Evolutionary conservation across 331 rosid genomes (phyloP).

Genomic region (Pyrus hybrid): DNA sequence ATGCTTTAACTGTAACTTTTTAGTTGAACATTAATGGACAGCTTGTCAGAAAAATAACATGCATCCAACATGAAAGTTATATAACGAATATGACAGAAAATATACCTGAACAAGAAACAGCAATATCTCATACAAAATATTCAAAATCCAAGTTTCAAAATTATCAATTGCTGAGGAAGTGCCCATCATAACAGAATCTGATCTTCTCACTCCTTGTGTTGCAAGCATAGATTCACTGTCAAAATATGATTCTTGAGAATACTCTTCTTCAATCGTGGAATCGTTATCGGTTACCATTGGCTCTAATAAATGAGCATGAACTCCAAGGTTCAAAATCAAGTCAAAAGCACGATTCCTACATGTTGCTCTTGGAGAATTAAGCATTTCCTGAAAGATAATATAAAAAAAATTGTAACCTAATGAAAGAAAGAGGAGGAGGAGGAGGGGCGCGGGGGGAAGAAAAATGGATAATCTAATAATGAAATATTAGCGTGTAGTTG

Average conservation of each 20-base stretch:
- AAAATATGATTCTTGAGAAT: slow-evolving; percentile 73
- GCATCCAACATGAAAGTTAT: background rate
- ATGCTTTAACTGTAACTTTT: too few species aligned
- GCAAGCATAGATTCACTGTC: slow-evolving; percentile 58
- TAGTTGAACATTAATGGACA: background rate
- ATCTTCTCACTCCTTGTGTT: slow-evolving; percentile 47
- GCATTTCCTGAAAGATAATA: slow-evolving; percentile 70
- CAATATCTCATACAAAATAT: slow-evolving; percentile 79
- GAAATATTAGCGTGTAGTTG: slow-evolving; percentile 2
- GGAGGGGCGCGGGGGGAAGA: too few species aligned
- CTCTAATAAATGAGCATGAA: slow-evolving; percentile 95
- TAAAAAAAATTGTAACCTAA: slow-evolving; percentile 12
- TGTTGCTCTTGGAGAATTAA: slow-evolving; percentile 66
- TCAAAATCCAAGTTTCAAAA: slow-evolving; percentile 87
- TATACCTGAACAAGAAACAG: slow-evolving; percentile 97
- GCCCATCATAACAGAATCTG: slow-evolving; percentile 37
- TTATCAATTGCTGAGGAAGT: slow-evolving; percentile 57
- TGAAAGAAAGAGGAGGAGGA: background rate
- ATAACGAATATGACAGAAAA: slow-evolving; percentile 4
- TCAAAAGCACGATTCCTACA: slow-evolving; percentile 96
- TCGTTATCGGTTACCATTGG: slow-evolving; percentile 55
- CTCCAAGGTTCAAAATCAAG: slow-evolving; percentile 94
- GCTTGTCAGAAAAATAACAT: background rate
- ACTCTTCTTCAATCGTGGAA: slow-evolving; percentile 82
- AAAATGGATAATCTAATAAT: background rate